phyloP scores from a whole-genome alignment of 2,329 filamentous ascomycete genomes.

The Capronia coronata region DNA sequence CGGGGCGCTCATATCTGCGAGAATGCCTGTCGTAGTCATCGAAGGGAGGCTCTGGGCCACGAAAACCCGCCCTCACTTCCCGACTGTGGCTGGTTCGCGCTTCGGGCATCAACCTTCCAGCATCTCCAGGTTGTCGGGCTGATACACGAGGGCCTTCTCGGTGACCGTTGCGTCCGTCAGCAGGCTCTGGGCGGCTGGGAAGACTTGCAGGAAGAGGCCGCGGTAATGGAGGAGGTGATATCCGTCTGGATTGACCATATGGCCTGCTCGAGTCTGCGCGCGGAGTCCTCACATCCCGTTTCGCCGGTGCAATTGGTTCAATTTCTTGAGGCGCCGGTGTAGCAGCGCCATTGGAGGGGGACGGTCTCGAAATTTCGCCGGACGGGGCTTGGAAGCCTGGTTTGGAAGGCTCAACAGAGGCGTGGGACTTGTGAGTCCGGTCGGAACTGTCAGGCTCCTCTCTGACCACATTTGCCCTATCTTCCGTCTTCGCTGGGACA shows the following conservation, averaged over 20 bases:
- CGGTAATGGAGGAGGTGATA: slow-evolving; percentile 31
- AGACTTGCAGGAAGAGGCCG: slow-evolving; percentile 35
- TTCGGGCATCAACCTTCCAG: slow-evolving; percentile 30
- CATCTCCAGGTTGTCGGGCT: slow-evolving; percentile 28
- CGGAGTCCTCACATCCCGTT: slow-evolving; percentile 15
- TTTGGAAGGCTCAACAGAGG: slow-evolving; percentile 13
- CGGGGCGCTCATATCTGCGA: slow-evolving; percentile 35
- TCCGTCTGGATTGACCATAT: slow-evolving; percentile 34
- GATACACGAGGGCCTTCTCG: slow-evolving; percentile 36
- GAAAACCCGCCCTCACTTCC: slow-evolving; percentile 34
- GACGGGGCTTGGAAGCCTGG: slow-evolving; percentile 9
- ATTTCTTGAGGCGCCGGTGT: slow-evolving; percentile 13
- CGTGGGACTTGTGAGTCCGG: slow-evolving; percentile 9
- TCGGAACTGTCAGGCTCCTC: slow-evolving; percentile 11
- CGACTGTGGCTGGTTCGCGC: slow-evolving; percentile 33
- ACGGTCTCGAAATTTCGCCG: not conserved
- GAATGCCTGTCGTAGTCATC: slow-evolving; percentile 34
- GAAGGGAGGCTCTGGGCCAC: slow-evolving; percentile 35
- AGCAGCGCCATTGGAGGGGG: slow-evolving; percentile 11
- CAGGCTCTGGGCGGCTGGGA: slow-evolving; percentile 33
- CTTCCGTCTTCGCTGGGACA: slow-evolving; percentile 23
- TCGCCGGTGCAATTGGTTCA: slow-evolving; percentile 7
- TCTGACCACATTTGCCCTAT: slow-evolving; percentile 17
- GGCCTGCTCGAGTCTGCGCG: slow-evolving; percentile 18
- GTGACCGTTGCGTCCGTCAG: slow-evolving; percentile 32